Conservation (phyloP, 306 rosid genomes). For the Medicago lupulina region DNA sequence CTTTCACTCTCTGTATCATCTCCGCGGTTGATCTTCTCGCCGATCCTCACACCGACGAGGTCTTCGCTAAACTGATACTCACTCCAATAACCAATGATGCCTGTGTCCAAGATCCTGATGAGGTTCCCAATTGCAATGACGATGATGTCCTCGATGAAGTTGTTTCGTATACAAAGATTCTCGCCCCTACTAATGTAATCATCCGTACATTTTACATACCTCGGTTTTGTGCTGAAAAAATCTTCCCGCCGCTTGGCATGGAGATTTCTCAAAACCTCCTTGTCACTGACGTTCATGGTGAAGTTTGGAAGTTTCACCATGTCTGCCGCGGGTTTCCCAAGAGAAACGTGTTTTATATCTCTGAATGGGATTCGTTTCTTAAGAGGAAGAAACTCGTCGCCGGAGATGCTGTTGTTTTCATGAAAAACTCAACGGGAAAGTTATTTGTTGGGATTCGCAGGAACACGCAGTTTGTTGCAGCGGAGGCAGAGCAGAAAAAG, state of each 20-base stretch:
- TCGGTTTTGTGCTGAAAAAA: slow-evolving; percentile 59
- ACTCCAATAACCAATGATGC: not conserved
- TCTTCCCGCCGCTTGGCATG: slow-evolving; percentile 60
- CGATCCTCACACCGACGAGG: not conserved
- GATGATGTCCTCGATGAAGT: not conserved
- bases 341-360: slow-evolving; percentile 60
- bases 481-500: not conserved
- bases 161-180: slow-evolving; percentile 48
- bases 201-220: slow-evolving; percentile 75
- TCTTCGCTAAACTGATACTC: not conserved
- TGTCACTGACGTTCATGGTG: slow-evolving; percentile 67
- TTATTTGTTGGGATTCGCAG: slow-evolving; percentile 65
- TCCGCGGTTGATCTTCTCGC: not conserved
- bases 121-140: not conserved
- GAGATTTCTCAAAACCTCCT: slow-evolving; percentile 53
- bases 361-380: slow-evolving; percentile 75
- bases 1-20: not conserved
- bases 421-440: slow-evolving; percentile 44
- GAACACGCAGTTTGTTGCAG: not conserved
- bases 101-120: not conserved
- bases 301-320: slow-evolving; percentile 64
- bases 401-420: slow-evolving; percentile 65
- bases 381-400: slow-evolving; percentile 61
- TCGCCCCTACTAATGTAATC: slow-evolving; percentile 68
- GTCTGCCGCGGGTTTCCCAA: slow-evolving; percentile 63